A percentile compares a stretch with the other conserved stretches of the same genome.
Conservation (phyloP, 441 rosid species). For the Adansonia rubrostipa region DNA sequence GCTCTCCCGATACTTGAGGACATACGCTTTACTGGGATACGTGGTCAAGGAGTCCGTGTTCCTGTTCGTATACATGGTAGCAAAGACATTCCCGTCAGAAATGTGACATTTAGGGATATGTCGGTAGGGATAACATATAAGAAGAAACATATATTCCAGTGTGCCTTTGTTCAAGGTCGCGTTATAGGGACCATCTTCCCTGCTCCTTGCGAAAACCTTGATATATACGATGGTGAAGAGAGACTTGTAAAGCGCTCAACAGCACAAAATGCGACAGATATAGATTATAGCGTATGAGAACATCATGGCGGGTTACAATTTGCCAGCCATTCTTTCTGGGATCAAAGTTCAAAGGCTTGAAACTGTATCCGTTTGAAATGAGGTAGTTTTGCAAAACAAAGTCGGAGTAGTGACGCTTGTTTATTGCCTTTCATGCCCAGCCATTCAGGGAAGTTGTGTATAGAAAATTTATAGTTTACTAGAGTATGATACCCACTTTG, state of each 20-base stretch:
- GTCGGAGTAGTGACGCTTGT: conserved; percentile 24
- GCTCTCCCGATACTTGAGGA: conserved; percentile 63
- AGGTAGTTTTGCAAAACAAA: conserved; percentile 11
- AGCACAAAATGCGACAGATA: conserved; percentile 69
- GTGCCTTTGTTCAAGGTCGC: conserved; percentile 80
- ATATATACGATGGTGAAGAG: conserved; percentile 69
- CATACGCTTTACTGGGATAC: conserved; percentile 75
- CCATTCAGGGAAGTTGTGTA: conserved; percentile 29
- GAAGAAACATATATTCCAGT: conserved; percentile 92
- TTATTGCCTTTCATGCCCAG: background rate
- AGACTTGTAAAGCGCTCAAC: conserved; percentile 60
- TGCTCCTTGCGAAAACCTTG: conserved; percentile 83
- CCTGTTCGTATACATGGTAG: conserved; percentile 93
- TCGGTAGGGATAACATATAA: conserved; percentile 82
- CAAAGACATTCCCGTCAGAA: conserved; percentile 76
- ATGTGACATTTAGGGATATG: conserved; percentile 80
- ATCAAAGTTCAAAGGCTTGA: background rate
- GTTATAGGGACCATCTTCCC: conserved; percentile 84
- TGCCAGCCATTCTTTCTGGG: background rate
- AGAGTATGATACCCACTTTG: too few relatives aligned
- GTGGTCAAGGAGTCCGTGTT: conserved; percentile 84
- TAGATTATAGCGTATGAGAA: conserved; percentile 72
- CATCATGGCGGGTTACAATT: background rate
- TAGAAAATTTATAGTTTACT: conserved; percentile 25
- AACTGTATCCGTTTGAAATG: conserved; percentile 21